Conservation (phyloP, 371 early-diverging fungal species). For the Mortierella polycephala region DNA sequence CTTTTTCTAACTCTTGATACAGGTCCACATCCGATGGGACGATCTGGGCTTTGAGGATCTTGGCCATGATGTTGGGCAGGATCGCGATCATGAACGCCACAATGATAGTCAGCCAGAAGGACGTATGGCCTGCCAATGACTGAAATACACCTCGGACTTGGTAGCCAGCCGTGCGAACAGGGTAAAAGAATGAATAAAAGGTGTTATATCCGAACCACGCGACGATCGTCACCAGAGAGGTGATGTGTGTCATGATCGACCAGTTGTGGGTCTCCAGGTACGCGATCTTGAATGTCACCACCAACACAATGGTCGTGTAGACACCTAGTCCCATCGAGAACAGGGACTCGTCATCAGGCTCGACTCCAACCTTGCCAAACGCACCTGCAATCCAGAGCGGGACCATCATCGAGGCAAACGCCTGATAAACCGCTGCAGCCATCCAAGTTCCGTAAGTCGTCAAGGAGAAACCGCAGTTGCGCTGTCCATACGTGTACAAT, state of each 20-base stretch:
- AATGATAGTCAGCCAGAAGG: slow-evolving; percentile 64
- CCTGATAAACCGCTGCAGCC: slow-evolving; percentile 70
- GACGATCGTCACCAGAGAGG: slow-evolving; percentile 59
- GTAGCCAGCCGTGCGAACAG: slow-evolving; percentile 56
- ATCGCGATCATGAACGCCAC: slow-evolving; percentile 58
- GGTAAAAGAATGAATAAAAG: slow-evolving; percentile 63
- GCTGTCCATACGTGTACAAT: slow-evolving; percentile 74
- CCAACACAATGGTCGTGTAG: slow-evolving; percentile 67
- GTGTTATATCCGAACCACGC: slow-evolving; percentile 70
- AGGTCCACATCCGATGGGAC: slow-evolving; percentile 58
- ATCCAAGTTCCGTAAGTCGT: slow-evolving; percentile 69
- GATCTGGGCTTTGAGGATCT: slow-evolving; percentile 55
- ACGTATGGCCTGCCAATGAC: slow-evolving; percentile 44
- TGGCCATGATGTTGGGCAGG: slow-evolving; percentile 57
- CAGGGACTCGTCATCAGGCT: slow-evolving; percentile 52
- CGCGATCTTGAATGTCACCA: slow-evolving; percentile 70
- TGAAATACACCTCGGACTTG: slow-evolving; percentile 62
- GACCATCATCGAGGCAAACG: slow-evolving; percentile 58
- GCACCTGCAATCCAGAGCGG: slow-evolving; percentile 59
- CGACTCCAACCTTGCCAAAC: slow-evolving; percentile 54
- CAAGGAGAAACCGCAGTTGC: slow-evolving; percentile 69
- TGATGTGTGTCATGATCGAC: slow-evolving; percentile 64
- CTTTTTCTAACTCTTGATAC: slow-evolving; percentile 57
- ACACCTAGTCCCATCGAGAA: slow-evolving; percentile 63
- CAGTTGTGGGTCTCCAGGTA: slow-evolving; percentile 68